Conservation (phyloP, 768 basidiomycete genomes). For the Sporobolomyces roseus region DNA sequence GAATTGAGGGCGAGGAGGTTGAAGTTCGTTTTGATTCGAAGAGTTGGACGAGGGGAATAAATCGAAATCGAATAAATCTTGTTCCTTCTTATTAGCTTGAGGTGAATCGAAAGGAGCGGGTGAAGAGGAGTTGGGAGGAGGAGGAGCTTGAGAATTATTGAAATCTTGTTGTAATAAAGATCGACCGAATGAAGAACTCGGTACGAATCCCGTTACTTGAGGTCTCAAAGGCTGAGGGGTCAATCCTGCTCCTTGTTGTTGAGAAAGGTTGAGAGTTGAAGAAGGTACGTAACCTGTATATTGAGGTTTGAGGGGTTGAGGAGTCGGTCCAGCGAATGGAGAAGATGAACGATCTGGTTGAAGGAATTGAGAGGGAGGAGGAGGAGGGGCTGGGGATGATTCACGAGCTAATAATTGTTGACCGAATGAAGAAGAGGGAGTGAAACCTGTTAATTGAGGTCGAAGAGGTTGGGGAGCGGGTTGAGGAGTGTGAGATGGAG, state of each 20-base stretch:
- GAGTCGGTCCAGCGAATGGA: not conserved
- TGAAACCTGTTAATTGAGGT: conserved; percentile 41
- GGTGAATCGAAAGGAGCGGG: too few relatives aligned
- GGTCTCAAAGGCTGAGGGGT: conserved; percentile 8
- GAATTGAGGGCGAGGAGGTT: conserved; percentile 1
- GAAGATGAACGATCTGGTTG: not conserved
- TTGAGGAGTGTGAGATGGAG: conserved; percentile 15
- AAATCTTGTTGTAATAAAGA: not conserved
- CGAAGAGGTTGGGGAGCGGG: conserved; percentile 38
- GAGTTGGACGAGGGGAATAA: not conserved
- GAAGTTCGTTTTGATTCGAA: not conserved
- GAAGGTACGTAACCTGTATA: conserved; percentile 21
- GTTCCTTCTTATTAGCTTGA: not conserved
- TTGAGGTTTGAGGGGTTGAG: conserved; percentile 12
- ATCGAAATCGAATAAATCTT: conserved; percentile 24
- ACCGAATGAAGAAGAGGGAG: conserved; percentile 33
- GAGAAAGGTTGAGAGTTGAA: conserved; percentile 16
- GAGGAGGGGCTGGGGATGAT: conserved; percentile 3
- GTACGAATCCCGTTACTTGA: conserved; percentile 23
- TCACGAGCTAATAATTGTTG: conserved; percentile 26
- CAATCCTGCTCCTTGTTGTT: not conserved
- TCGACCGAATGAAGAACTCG: conserved; percentile 12
- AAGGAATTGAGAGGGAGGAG: not conserved
- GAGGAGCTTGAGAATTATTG: not conserved
- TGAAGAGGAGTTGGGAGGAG: too few relatives aligned